phyloP scores from a whole-genome alignment of 176 grass and related monocot species.

The Eragrostis curvula region DNA sequence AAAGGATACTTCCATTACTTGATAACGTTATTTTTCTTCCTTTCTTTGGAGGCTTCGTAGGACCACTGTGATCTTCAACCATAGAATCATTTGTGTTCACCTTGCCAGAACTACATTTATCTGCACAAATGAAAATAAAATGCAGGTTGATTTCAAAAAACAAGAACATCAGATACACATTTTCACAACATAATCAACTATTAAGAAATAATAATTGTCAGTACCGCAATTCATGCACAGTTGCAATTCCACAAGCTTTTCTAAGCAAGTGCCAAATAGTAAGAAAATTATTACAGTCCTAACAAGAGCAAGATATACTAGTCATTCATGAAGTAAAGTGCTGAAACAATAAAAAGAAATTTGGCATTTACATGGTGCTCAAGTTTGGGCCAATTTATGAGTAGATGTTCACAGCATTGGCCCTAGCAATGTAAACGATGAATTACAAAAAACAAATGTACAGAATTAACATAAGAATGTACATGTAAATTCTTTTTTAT shows the following conservation, averaged over 20 bases:
- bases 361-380: background rate
- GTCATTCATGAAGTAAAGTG: conserved; percentile 23
- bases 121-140: conserved; percentile 33
- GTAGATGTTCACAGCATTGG: background rate
- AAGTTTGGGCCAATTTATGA: background rate
- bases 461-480: background rate
- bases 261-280: background rate
- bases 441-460: background rate
- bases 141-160: background rate
- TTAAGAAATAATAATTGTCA: background rate
- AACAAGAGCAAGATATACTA: background rate
- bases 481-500: background rate
- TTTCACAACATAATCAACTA: background rate
- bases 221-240: background rate
- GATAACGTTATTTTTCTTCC: conserved; percentile 58
- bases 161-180: background rate
- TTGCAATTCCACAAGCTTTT: background rate
- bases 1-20: conserved; percentile 68
- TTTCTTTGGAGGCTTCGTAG: conserved; percentile 63
- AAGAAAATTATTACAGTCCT: background rate
- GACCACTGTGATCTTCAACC: conserved; percentile 33
- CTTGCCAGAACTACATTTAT: conserved; percentile 47
- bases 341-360: background rate
- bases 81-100: conserved; percentile 29
- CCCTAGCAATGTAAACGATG: background rate